phyloP scores from a whole-genome alignment of 768 basidiomycete species.

The Macrolepiota albuminosa region DNA sequence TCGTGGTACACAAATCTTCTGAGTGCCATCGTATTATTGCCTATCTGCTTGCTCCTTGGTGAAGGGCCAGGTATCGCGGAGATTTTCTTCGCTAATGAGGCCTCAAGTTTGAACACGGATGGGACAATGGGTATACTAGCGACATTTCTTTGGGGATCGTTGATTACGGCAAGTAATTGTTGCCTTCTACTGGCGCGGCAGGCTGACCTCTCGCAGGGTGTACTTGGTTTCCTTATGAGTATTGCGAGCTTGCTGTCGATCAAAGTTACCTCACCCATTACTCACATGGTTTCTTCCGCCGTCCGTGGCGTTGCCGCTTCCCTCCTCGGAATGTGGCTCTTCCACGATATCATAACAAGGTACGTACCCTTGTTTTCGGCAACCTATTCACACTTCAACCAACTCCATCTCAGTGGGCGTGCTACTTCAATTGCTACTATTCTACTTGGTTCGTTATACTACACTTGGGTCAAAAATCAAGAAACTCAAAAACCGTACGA shows the following conservation, averaged over 20 bases:
- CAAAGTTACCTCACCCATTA: constrained; percentile 96
- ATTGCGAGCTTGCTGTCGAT: constrained; percentile 91
- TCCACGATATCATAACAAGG: constrained; percentile 77
- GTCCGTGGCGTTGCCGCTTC: constrained; percentile 94
- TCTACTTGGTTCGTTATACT: constrained; percentile 75
- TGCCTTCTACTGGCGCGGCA: background rate
- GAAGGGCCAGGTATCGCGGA: constrained; percentile 63
- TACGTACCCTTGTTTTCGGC: constrained; percentile 30
- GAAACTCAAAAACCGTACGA: constrained; percentile 61
- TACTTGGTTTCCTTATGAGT: constrained; percentile 91
- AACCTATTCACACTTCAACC: background rate
- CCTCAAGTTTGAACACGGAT: constrained; percentile 22
- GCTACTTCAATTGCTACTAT: constrained; percentile 78
- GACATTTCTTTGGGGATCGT: constrained; percentile 76
- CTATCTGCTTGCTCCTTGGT: constrained; percentile 69
- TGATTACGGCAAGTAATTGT: constrained; percentile 58
- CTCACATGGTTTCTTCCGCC: constrained; percentile 96
- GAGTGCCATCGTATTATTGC: constrained; percentile 67
- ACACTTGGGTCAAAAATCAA: constrained; percentile 83
- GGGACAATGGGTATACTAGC: constrained; percentile 42
- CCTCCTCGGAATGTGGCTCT: constrained; percentile 74
- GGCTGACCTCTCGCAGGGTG: constrained; percentile 45
- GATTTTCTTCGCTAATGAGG: constrained; percentile 48
- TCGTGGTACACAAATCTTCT: constrained; percentile 92
- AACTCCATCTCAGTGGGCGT: constrained; percentile 53